Evolutionary conservation across 2,329 filamentous ascomycete genomes (phyloP).

Genomic region (Apiospora hydei): DNA sequence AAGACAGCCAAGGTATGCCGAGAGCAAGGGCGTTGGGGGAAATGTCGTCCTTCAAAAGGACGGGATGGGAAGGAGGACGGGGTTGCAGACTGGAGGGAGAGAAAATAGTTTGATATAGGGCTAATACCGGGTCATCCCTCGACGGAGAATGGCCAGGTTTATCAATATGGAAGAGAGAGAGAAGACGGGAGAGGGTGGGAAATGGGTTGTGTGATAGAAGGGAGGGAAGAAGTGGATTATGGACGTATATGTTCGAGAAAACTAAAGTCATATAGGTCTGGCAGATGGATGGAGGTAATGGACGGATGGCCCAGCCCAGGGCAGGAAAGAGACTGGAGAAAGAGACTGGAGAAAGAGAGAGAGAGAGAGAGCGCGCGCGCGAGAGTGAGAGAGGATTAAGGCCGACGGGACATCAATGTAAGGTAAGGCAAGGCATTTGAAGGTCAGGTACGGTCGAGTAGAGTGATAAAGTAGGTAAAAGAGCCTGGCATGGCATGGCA

Average conservation of each 20-base stretch:
- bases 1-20: conserved; percentile 16
- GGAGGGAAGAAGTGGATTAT: conserved; percentile 28
- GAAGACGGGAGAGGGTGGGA: neutral
- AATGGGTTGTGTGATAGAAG: conserved; percentile 18
- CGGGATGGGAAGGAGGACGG: conserved; percentile 1
- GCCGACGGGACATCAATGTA: conserved; percentile 24
- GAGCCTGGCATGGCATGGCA: conserved; percentile 23
- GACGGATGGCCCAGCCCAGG: conserved; percentile 17
- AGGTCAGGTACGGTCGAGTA: conserved; percentile 21
- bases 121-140: neutral
- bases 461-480: conserved; percentile 30
- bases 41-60: neutral
- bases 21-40: neutral
- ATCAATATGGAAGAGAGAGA: neutral
- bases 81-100: neutral
- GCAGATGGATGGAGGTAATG: conserved; percentile 6
- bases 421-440: conserved; percentile 13
- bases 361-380: conserved; percentile 27
- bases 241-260: conserved; percentile 26
- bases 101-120: conserved; percentile 20
- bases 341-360: conserved; percentile 31
- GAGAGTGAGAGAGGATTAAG: conserved; percentile 24
- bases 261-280: conserved; percentile 5
- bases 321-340: conserved; percentile 32
- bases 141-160: conserved; percentile 7